A percentile compares a stretch with the other conserved stretches of the same genome.
Conservation (phyloP, 2,329 filamentous ascomycete species). For the Colletotrichum neosansevieriae region DNA sequence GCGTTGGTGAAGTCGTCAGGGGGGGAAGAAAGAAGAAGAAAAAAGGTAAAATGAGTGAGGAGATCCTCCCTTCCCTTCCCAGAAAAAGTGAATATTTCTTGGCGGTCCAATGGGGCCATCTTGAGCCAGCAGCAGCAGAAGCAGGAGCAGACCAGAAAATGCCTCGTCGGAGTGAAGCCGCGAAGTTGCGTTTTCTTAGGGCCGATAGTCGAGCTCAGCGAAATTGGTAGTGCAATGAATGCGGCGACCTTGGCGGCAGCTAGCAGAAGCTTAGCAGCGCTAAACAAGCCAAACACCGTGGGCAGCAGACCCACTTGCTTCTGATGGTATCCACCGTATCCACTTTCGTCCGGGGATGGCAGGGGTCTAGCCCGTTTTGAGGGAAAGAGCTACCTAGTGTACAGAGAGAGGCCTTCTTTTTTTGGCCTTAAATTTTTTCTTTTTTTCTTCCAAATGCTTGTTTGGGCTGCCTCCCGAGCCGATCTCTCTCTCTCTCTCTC, state of each 20-base stretch:
- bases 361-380: conserved; percentile 6
- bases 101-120: conserved; percentile 35
- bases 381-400: no score
- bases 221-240: conserved; percentile 34
- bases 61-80: not conserved
- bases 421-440: no score
- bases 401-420: not conserved
- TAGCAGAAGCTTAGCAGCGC: conserved; percentile 41
- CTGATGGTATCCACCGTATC: not conserved
- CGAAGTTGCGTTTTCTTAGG: conserved; percentile 35
- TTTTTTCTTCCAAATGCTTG: not conserved
- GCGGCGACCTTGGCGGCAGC: conserved; percentile 34
- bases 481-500: not conserved
- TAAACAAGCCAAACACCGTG: conserved; percentile 37
- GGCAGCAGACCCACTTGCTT: not conserved
- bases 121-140: not conserved
- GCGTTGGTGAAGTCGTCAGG: no score
- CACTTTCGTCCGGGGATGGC: conserved; percentile 23
- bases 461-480: conserved; percentile 10
- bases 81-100: conserved; percentile 24
- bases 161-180: not conserved
- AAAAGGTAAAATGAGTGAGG: not conserved
- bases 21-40: not conserved
- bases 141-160: not conserved
- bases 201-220: conserved; percentile 12